Conservation (phyloP, 371 early-diverging fungal species). For the Blakeslea trispora region DNA sequence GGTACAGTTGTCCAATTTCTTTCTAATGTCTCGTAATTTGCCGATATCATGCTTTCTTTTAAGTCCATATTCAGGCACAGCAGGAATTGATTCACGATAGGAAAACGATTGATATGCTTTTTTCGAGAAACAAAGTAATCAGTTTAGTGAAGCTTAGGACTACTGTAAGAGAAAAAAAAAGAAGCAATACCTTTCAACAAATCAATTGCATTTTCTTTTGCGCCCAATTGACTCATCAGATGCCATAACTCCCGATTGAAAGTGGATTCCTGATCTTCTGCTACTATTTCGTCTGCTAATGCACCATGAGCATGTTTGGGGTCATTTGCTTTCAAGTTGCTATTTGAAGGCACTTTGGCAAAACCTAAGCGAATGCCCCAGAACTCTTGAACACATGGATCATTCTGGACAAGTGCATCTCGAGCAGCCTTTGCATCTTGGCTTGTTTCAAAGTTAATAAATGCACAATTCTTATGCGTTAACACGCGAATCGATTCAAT, state of each 20-base stretch:
- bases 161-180: too few relatives aligned
- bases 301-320: conserved; percentile 1
- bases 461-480: conserved; percentile 96
- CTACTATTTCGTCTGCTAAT: conserved; percentile 14
- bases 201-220: conserved; percentile 17
- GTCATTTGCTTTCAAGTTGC: conserved; percentile 1
- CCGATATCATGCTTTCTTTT: conserved; percentile 76
- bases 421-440: conserved; percentile 89
- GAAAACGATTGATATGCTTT: conserved; percentile 18
- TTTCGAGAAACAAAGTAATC: conserved; percentile 1
- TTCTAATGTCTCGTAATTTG: conserved; percentile 84
- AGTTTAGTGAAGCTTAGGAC: too few relatives aligned
- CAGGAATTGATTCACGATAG: conserved; percentile 72
- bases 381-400: conserved; percentile 73
- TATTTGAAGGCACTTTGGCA: conserved; percentile 75
- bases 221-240: conserved; percentile 35
- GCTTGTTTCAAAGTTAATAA: conserved; percentile 88
- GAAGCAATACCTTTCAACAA: conserved; percentile 18
- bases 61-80: conserved; percentile 68
- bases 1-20: conserved; percentile 68
- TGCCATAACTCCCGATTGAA: conserved; percentile 19
- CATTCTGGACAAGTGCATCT: conserved; percentile 82
- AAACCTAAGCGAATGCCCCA: conserved; percentile 85
- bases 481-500: conserved; percentile 96
- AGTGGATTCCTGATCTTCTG: background rate